Conservation (phyloP, 108 stramenopile genomes). For the Cyclotella cryptica region DNA sequence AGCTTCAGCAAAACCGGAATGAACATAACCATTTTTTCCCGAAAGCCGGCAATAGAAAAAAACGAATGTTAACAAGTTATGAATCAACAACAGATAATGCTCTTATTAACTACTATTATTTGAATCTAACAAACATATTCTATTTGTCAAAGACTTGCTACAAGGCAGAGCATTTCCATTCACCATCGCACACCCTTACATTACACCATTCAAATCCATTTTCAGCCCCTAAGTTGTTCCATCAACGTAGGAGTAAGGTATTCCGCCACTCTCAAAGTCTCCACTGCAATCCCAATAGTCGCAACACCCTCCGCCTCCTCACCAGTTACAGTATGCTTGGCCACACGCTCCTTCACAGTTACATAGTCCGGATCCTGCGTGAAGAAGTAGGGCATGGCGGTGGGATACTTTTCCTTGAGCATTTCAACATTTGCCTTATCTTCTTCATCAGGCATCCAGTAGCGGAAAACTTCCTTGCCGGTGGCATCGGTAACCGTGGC, state of each 20-base stretch:
- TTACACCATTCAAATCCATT: neutral
- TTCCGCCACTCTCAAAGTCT: slow-evolving; percentile 92
- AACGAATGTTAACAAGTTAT: no score
- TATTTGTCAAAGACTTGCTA: no score
- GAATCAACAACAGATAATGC: no score
- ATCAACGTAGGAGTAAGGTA: slow-evolving; percentile 79
- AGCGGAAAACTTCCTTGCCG: slow-evolving; percentile 87
- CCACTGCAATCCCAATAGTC: slow-evolving; percentile 86
- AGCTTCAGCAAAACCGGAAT: no score
- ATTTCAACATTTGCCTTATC: slow-evolving; percentile 75
- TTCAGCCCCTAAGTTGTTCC: slow-evolving; percentile 69
- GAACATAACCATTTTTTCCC: no score
- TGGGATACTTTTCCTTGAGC: slow-evolving; percentile 80
- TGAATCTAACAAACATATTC: no score
- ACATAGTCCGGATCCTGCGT: slow-evolving; percentile 92
- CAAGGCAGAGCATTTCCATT: no score
- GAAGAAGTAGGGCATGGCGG: slow-evolving; percentile 93
- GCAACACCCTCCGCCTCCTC: slow-evolving; percentile 83
- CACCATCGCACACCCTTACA: neutral
- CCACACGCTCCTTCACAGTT: slow-evolving; percentile 91
- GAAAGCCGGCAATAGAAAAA: no score
- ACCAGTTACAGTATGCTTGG: slow-evolving; percentile 77
- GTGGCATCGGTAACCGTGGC: slow-evolving; percentile 77
- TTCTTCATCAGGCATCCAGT: slow-evolving; percentile 92
- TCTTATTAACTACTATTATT: no score